Evolutionary conservation across 352 stramenopile species (phyloP).

Genomic region (Phytophthora ramorum): DNA sequence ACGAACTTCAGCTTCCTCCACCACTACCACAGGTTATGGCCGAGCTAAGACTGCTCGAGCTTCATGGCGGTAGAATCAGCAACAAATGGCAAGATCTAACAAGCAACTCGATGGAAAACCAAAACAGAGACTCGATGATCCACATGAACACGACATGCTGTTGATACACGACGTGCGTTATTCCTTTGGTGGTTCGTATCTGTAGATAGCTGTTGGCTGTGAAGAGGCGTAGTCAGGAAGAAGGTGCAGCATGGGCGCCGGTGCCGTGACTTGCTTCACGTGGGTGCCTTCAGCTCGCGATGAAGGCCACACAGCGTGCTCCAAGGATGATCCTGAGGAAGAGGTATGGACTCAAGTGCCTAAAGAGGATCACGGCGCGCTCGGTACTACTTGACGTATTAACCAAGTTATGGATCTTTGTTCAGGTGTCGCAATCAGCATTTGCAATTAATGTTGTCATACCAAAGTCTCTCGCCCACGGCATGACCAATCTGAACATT

Average conservation of each 20-base stretch:
- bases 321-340: neutral
- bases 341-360: constrained; percentile 3
- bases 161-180: constrained; percentile 18
- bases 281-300: constrained; percentile 1
- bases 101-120: constrained; percentile 26
- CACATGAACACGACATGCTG: constrained; percentile 11
- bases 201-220: constrained; percentile 8
- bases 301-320: neutral
- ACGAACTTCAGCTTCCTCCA: constrained; percentile 20
- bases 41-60: constrained; percentile 44
- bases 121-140: constrained; percentile 10
- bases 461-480: neutral
- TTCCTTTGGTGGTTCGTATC: neutral
- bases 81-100: constrained; percentile 2
- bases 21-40: constrained; percentile 18
- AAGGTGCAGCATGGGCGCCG: constrained; percentile 13
- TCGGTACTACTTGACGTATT: neutral
- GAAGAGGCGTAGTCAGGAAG: constrained; percentile 14
- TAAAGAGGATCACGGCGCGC: neutral
- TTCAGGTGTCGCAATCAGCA: neutral
- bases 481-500: neutral
- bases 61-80: constrained; percentile 55
- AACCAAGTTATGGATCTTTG: neutral
- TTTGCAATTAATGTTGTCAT: constrained; percentile 18
- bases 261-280: constrained; percentile 9